Base-by-base conservation (phyloP, 495 filamentous ascomycete species). In the Durotheca rogersii region DNA sequence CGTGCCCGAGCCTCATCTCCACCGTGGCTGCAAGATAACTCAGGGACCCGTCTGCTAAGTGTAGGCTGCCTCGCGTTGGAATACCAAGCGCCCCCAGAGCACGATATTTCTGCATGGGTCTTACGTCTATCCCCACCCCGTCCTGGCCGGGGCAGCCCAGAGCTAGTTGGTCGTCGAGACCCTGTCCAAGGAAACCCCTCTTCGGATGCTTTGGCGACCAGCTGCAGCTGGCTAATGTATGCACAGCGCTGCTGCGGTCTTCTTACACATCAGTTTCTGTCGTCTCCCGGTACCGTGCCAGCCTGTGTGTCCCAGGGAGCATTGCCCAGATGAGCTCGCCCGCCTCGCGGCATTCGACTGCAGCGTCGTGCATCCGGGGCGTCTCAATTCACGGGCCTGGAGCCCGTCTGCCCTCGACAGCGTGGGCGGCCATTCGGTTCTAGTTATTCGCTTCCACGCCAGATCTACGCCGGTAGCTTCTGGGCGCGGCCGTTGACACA, bases 1-100 rank as follows among this genome's bases (percentile, higher is more conserved):
- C 56, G 56, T 50, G 45, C 27, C 46, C 50, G 45, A 59, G 46
- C 56, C 50, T 59, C 56, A 59, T 59, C 56, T 50, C 15, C 47
- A 21, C 21, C 11, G 41, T 45, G 36, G 37, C 56, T 59, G 56
- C 56, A 50, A 59, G 56, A 59, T 59, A 54, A 31, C 45, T 59
- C 56, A 59, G 50, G 45, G 31, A 59, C 56, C 50, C 56, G 56
- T 58, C 41, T 51, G 11, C 33, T 52, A 41, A 31, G 7, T 16
- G 15, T 44, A 38, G 37, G 23, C 27, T 23, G 29, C 17, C 42
- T 41, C 49, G 20, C 36, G 21, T 44, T 41, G 20, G 31, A 12
- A n/a, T n/a, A n/a, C 44, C 39, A 47, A 27, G 48, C 45, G 31
- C 40, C 33, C 23, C 23, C 9, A 39, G 25, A 27, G 37, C 11